Evolutionary conservation across 371 early-diverging fungal genomes (phyloP).

Genomic region (Actinomucor elegans): DNA sequence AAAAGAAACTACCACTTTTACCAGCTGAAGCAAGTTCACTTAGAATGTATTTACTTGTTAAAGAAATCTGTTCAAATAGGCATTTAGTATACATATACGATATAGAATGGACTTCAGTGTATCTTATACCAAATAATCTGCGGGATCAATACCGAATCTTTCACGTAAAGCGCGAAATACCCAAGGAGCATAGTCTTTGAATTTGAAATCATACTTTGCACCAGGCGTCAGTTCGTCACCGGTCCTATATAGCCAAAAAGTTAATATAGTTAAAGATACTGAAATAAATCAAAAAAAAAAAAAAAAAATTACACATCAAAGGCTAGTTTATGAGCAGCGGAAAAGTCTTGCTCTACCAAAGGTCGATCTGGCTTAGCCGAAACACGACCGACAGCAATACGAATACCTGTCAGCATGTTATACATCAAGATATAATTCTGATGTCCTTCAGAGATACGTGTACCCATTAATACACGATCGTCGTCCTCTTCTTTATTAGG

Average conservation of each 20-base stretch:
- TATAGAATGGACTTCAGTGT: too few relatives aligned
- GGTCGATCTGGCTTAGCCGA: constrained; percentile 76
- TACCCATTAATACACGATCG: constrained; percentile 57
- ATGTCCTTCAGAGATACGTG: constrained; percentile 60
- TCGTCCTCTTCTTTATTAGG: constrained; percentile 17
- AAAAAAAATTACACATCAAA: constrained; percentile 74
- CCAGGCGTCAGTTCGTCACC: constrained; percentile 90
- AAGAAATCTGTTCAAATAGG: constrained; percentile 71
- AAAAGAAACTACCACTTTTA: constrained; percentile 95
- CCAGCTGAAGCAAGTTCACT: constrained; percentile 94
- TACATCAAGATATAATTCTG: constrained; percentile 86
- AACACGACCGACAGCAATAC: constrained; percentile 73
- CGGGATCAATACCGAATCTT: constrained; percentile 80
- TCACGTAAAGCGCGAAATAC: constrained; percentile 86
- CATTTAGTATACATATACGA: too few relatives aligned
- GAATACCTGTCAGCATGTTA: constrained; percentile 92
- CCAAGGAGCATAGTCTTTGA: constrained; percentile 96
- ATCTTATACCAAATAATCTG: constrained; percentile 83
- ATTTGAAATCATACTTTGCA: constrained; percentile 94
- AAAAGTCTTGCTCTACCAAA: constrained; percentile 74
- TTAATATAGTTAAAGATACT: not conserved
- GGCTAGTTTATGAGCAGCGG: constrained; percentile 84
- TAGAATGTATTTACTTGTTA: constrained; percentile 95
- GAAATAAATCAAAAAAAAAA: not conserved
- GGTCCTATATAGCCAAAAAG: constrained; percentile 51